Evolutionary conservation across 148 eudicot species (phyloP), one percentile per base, ranked within the genome.

Genomic region (Rhododendron molle): DNA sequence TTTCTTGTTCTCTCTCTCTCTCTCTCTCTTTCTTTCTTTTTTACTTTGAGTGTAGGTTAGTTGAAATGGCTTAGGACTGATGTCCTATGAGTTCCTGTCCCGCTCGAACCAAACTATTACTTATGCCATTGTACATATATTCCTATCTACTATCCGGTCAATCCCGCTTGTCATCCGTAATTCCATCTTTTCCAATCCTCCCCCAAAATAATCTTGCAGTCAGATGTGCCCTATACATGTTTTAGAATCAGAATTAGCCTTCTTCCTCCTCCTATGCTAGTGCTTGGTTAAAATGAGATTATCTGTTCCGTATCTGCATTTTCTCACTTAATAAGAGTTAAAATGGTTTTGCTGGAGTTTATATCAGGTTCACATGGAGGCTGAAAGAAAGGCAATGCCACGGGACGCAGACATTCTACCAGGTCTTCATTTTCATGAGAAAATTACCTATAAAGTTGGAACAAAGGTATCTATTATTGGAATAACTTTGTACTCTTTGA

Each of bases 321-420:
- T 26, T 47, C 9, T 60, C 32, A n/a, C 34, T 84, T 44, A 54
- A 28, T 34, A 7, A 67, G 62, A 69, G 23, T 80, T 80, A 34
- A 78, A 26, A 34, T 36, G 28, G 28, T 34, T 84, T 15, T 3
- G 15, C 60, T 50, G 78, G 34, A 56, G 28, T 36, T 85, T 86
- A 73, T 88, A 72, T 87, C 89, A 96, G 99, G 99, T 95, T 86
- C 99, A 97, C 89, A 93, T 97, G 98, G 98, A 95, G 92, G 95
- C 92, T 76, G 99, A 97, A 78, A 91, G 95, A 85, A 97, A 95
- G 91, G 90, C 94, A 80, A 86, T 90, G 85, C 71, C 91, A 44
- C 93, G 90, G 80, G 94, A 95, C 83, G 67, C 91, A 80, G 84
- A 82, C 87, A 84, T 85, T 73, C 28, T 87, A 85, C 88, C 92